phyloP scores from a whole-genome alignment of 352 stramenopile genomes.

The Phytophthora uliginosa region DNA sequence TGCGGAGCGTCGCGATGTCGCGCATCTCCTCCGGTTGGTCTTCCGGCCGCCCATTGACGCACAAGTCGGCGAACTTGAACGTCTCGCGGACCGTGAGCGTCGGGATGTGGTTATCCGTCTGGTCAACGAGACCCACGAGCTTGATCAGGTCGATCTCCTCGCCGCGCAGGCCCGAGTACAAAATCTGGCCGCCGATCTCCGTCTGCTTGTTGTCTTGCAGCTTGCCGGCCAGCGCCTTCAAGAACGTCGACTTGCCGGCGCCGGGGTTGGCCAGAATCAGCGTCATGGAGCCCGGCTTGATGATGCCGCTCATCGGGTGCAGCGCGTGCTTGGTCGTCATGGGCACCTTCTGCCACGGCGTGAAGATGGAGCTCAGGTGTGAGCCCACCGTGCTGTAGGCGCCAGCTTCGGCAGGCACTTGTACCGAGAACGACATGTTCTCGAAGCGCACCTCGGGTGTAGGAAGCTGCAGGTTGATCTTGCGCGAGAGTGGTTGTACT shows the following conservation, averaged over 20 bases:
- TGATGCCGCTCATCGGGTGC: conserved; percentile 77
- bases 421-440: conserved; percentile 75
- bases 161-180: conserved; percentile 51
- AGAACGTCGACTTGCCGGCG: conserved; percentile 73
- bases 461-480: conserved; percentile 32
- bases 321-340: conserved; percentile 54
- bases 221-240: conserved; percentile 71
- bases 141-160: conserved; percentile 71
- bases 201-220: conserved; percentile 48
- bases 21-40: conserved; percentile 80
- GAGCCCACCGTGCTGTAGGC: conserved; percentile 61
- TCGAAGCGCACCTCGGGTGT: conserved; percentile 77
- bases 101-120: conserved; percentile 91
- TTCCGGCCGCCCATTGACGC: conserved; percentile 69
- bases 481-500: too few relatives aligned
- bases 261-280: conserved; percentile 62
- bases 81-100: conserved; percentile 94
- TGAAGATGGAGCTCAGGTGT: conserved; percentile 59
- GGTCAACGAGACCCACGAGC: conserved; percentile 72
- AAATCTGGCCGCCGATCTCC: conserved; percentile 52
- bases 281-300: conserved; percentile 49
- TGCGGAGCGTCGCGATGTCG: conserved; percentile 73
- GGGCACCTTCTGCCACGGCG: conserved; percentile 52
- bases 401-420: conserved; percentile 54
- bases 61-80: conserved; percentile 95